These are phyloP conservation scores for Cyberlindnera misumaiensis DNA, from an alignment of 805 yeast genomes.

Conservation along the genomic window DNA sequence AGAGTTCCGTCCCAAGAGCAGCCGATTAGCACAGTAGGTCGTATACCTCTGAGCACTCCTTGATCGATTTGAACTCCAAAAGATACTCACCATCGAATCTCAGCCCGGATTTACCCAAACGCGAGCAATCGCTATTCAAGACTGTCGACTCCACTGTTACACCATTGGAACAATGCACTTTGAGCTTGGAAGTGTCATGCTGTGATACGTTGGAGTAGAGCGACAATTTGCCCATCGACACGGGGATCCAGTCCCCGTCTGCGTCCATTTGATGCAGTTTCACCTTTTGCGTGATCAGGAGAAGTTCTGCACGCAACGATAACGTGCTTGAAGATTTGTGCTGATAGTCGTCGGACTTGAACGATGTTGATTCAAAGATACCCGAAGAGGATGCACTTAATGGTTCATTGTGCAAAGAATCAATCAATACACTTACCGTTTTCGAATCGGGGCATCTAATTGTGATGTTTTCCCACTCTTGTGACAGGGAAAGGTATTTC, in stretches of 20 bases:
- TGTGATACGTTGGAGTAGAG: conserved; percentile 15
- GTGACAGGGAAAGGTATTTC: no score
- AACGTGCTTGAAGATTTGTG: neutral
- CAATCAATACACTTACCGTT: neutral
- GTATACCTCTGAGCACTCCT: conserved; percentile 17
- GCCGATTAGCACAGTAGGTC: conserved; percentile 9
- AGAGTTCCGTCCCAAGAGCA: no score
- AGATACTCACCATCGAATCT: conserved; percentile 16
- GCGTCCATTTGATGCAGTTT: conserved; percentile 19
- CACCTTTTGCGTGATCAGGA: conserved; percentile 17
- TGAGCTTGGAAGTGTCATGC: conserved; percentile 18
- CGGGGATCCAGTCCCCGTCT: conserved; percentile 22
- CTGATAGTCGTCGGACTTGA: neutral
- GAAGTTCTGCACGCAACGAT: conserved; percentile 1
- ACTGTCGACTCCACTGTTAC: conserved; percentile 7
- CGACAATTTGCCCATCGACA: conserved; percentile 17
- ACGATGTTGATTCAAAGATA: no score
- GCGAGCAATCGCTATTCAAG: conserved; percentile 12
- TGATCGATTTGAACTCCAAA: conserved; percentile 18
- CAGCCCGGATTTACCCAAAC: conserved; percentile 21
- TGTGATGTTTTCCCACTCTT: no score
- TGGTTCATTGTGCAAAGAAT: neutral
- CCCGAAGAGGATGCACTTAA: neutral
- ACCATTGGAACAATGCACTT: conserved; percentile 6
- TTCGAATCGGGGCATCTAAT: neutral